A percentile compares a stretch with the other conserved stretches of the same genome.
Conservation (phyloP, 768 basidiomycete species). For the Russula sp. region DNA sequence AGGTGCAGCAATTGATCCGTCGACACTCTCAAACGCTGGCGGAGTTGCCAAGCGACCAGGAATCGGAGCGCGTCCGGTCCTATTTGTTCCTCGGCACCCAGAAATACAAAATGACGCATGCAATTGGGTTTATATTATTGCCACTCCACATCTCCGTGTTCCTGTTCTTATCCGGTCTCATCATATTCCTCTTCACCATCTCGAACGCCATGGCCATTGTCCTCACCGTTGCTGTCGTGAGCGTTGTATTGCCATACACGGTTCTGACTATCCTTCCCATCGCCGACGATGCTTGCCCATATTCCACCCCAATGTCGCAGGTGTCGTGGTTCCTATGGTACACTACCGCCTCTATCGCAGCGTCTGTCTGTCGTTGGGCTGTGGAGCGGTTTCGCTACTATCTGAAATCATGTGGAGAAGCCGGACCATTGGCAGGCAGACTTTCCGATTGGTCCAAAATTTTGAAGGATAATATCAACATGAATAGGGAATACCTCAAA, state of each 20-base stretch:
- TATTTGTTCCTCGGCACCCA: conserved; percentile 20
- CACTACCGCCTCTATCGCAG: neutral
- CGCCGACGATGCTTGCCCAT: conserved; percentile 14
- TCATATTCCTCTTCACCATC: conserved; percentile 21
- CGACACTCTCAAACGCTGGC: conserved; percentile 15
- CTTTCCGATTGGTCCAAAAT: neutral
- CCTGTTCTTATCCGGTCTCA: conserved; percentile 25
- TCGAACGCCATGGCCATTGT: conserved; percentile 7
- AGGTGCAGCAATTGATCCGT: conserved; percentile 24
- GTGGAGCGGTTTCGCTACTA: neutral
- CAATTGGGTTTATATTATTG: conserved; percentile 34
- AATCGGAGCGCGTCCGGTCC: conserved; percentile 17
- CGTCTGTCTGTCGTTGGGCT: neutral
- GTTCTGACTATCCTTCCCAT: conserved; percentile 15
- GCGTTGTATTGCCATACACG: conserved; percentile 9
- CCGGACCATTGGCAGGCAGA: neutral
- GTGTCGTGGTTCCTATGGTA: conserved; percentile 4
- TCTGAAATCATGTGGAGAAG: neutral
- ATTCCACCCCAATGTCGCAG: conserved; percentile 24
- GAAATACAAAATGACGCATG: conserved; percentile 11
- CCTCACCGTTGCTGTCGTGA: neutral
- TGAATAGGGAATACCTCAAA: neutral
- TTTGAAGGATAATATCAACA: neutral
- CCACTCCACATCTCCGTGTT: conserved; percentile 27
- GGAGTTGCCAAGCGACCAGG: conserved; percentile 1